Base-by-base conservation (phyloP, 1,284 basidiomycete genomes). In the Erythrobasidium hasegawianum region DNA sequence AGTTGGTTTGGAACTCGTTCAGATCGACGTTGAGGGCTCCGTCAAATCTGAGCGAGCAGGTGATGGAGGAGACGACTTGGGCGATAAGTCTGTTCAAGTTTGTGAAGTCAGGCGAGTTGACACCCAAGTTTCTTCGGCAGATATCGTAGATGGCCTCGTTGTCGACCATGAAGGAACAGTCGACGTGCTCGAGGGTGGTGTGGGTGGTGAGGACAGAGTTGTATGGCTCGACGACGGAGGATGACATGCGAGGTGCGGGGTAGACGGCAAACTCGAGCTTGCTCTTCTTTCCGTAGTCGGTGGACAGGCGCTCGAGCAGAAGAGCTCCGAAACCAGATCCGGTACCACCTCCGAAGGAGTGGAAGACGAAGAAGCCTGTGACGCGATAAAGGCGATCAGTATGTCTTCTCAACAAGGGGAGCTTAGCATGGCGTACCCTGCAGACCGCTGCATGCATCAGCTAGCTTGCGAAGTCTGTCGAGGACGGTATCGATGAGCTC, bases 111-210 rank as follows among this genome's bases (percentile, higher is more conserved):
- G 95, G 96, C 59, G 85, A 88, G 47, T 83, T 77, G 71, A 97
- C 89, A 73, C 86, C 87, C 68, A 98, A 84, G 79, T 89, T 94
- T 80, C 88, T 87, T 82, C 95, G 94, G 88, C 94, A 97, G 77
- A 98, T 97, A 78, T 97, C 95, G 81, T 97, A 98, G 78, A 99
- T 98, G 67, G 79, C 77, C 73, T 77, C 73, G 78, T 97, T 97
- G 78, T 97, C 93, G 72, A 96, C 93, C 92, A 96, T 95, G 84
- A 96, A 97, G 62, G 95, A 97, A 80, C 95, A 98, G 81, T 98
- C 95, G 13, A 92, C 96, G 81, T 97, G 94, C 81, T 98, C 96
- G 67, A 98, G 87, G 62, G 96, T 98, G 70, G 95, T 97, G 81
- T 99, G 95, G 52, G 96, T 99, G 57, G 96, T 98, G 70, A 98